Base-by-base conservation (phyloP, 352 stramenopile species). In the Phytophthora pluvialis region DNA sequence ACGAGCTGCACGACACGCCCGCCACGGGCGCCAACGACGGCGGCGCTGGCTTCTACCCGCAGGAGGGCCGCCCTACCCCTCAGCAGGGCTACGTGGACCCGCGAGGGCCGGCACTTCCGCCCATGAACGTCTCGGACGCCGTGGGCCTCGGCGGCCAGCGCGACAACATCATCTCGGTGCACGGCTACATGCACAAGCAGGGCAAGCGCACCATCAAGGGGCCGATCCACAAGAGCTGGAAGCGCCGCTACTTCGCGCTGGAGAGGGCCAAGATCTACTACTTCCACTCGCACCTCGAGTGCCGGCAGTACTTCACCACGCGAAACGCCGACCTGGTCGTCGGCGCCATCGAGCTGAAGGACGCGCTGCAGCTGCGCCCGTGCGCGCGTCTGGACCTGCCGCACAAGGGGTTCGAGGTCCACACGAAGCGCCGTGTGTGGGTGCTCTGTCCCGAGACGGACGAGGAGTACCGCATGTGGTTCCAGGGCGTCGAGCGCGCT, bases 171-270 rank as follows among this genome's bases (percentile, higher is more conserved):
- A 95, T 95, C 59, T 91, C 85, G 42, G 86, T 95, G 40, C 88
- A 95, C 64, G 88, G 88, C 50, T 95, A 94, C 77, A 81, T 95
- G 79, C 86, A 95, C 88, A 95, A 95, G 71, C 88, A 95, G 65
- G 88, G 85, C 62, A 95, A 94, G 73, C 88, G 88, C 43, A 85
- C 82, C 4, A 90, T 95, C 64, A 95, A 94, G 72, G 88, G 88
- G 1, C 88, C 88, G 18, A 89, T 95, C 59, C 85, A 94, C 76
- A 95, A 95, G 72, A 88, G 72, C 33, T 95, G 88, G 88, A 93
- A 93, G 60, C 82, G 83, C 21, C 88, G 88, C 16, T 95, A 94
- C 72, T 95, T 95, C 62, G 79, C 88, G 21, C 68, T 95, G 0
- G 88, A 95, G 60, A 92, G 89, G 63, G 81, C 85, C 70, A 94